Conservation (phyloP, 2,329 filamentous ascomycete species). For the Westerdykella sp. region DNA sequence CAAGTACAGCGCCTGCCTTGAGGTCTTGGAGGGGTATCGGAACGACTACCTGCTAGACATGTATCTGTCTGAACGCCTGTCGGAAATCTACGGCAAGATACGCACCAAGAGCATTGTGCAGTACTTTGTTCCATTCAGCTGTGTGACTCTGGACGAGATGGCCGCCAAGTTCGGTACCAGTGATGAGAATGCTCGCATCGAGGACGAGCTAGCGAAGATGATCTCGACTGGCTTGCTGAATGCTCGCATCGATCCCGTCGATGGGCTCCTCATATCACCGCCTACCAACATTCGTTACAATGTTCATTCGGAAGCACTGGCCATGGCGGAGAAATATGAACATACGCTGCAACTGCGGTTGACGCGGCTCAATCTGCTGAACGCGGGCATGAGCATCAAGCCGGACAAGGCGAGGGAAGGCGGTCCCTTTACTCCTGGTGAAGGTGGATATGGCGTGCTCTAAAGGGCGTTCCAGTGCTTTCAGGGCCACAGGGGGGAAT, state of each 20-base stretch:
- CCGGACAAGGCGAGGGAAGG: slow-evolving; percentile 15
- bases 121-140: slow-evolving; percentile 86
- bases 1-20: slow-evolving; percentile 79
- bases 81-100: slow-evolving; percentile 64
- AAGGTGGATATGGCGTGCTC: too few relatives aligned
- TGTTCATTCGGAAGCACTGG: slow-evolving; percentile 64
- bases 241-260: slow-evolving; percentile 78
- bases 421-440: background rate
- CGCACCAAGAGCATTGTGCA: slow-evolving; percentile 88
- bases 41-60: slow-evolving; percentile 87
- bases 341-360: slow-evolving; percentile 69
- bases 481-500: too few relatives aligned
- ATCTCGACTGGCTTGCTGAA: slow-evolving; percentile 67
- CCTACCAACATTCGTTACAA: slow-evolving; percentile 59
- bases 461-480: too few relatives aligned
- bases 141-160: slow-evolving; percentile 74
- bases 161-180: slow-evolving; percentile 65
- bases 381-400: slow-evolving; percentile 66
- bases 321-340: slow-evolving; percentile 65
- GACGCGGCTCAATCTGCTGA: slow-evolving; percentile 67
- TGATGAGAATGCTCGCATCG: slow-evolving; percentile 46
- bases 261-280: slow-evolving; percentile 68
- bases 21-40: slow-evolving; percentile 73
- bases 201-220: slow-evolving; percentile 70
- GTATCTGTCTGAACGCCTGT: slow-evolving; percentile 70